A percentile compares a stretch with the other conserved stretches of the same genome.
These are phyloP conservation scores for Thermothielavioides terrestris DNA, from an alignment of 495 filamentous ascomycete species.

Conservation along the genomic window DNA sequence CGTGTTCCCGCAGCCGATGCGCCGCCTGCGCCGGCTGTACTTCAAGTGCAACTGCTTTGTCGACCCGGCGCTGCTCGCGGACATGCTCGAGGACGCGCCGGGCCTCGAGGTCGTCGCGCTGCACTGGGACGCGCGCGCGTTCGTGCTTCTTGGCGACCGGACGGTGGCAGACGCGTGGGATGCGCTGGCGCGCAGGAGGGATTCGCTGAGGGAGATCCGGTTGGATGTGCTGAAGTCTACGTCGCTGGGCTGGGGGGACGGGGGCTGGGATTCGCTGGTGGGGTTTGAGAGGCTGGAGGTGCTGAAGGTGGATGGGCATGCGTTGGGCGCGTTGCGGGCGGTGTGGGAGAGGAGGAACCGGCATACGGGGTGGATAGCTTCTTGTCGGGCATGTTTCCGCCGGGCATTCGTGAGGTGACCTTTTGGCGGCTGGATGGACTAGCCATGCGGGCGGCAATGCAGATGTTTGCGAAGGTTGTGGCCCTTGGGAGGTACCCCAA, in stretches of 20 bases:
- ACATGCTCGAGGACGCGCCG: background rate
- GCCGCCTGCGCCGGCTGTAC: conserved; percentile 2
- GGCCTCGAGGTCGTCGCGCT: conserved; percentile 4
- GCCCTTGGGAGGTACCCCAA: conserved; percentile 3
- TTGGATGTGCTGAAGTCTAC: background rate
- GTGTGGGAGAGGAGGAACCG: background rate
- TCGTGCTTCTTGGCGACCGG: background rate
- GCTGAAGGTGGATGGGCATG: background rate
- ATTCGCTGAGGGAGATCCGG: conserved; percentile 7
- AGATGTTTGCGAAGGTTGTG: conserved; percentile 1
- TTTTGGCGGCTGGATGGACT: conserved; percentile 1
- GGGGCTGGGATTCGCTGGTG: background rate
- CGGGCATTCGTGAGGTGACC: conserved; percentile 5
- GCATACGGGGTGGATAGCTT: background rate
- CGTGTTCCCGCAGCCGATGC: background rate
- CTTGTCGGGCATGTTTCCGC: background rate
- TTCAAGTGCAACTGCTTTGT: background rate
- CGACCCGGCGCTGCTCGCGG: background rate
- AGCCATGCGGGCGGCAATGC: background rate
- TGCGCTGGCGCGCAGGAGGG: background rate
- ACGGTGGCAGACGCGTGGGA: conserved; percentile 3
- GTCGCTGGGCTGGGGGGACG: background rate
- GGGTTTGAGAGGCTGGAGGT: conserved; percentile 10
- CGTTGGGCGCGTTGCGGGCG: conserved; percentile 3
- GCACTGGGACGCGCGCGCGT: background rate